phyloP scores from a whole-genome alignment of 2,329 filamentous ascomycete genomes.

The Myriosclerotinia scirpicola region DNA sequence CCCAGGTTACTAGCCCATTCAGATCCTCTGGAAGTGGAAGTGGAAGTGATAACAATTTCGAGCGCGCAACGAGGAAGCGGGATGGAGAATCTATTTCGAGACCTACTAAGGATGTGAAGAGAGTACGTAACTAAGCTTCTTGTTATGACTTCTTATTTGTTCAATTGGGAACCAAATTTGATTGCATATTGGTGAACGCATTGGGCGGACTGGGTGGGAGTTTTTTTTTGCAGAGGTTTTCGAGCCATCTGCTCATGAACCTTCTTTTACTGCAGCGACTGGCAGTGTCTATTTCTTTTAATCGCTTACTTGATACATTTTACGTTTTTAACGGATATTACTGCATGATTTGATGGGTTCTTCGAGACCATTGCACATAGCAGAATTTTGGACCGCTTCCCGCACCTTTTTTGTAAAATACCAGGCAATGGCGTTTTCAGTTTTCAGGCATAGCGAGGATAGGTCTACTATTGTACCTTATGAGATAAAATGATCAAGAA shows the following conservation, averaged over 20 bases:
- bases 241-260: constrained; percentile 6
- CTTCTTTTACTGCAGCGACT: background rate
- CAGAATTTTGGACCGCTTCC: constrained; percentile 15
- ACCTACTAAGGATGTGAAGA: constrained; percentile 31
- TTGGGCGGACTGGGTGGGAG: constrained; percentile 10
- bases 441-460: constrained; percentile 22
- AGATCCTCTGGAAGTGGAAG: constrained; percentile 56
- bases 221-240: background rate
- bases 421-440: constrained; percentile 18
- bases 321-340: constrained; percentile 10
- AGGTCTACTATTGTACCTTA: constrained; percentile 21
- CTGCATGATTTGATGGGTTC: constrained; percentile 16
- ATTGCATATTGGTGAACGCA: constrained; percentile 10
- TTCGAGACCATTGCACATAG: constrained; percentile 8
- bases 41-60: constrained; percentile 41
- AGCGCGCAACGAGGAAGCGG: constrained; percentile 48
- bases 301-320: constrained; percentile 18
- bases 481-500: constrained; percentile 17
- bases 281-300: constrained; percentile 12
- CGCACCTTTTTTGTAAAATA: constrained; percentile 21
- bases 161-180: constrained; percentile 8
- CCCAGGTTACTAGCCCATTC: constrained; percentile 50
- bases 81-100: constrained; percentile 43
- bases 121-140: constrained; percentile 12
- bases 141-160: constrained; percentile 1